Percentiles rank a stretch among this genome's conserved stretches.
These are phyloP conservation scores for Nannizziopsis barbatae DNA, from an alignment of 2,329 filamentous ascomycete species.

Conservation along the genomic window DNA sequence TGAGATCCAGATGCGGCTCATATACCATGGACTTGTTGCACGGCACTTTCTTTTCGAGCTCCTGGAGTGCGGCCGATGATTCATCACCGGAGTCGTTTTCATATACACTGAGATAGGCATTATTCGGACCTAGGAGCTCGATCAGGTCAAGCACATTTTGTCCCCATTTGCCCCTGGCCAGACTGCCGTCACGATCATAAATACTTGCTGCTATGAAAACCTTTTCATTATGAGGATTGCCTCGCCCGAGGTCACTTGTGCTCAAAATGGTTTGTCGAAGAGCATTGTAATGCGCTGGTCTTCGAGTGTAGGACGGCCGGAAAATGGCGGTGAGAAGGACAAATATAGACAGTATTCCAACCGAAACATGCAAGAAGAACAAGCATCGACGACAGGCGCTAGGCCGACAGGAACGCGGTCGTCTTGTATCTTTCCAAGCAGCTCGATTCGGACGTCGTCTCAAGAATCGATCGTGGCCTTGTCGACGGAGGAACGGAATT, in stretches of 20 bases:
- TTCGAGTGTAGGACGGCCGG: constrained; percentile 46
- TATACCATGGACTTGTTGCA: constrained; percentile 47
- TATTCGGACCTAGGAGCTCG: constrained; percentile 53
- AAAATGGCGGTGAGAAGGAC: constrained; percentile 38
- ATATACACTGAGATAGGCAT: constrained; percentile 62
- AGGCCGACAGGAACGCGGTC: constrained; percentile 19
- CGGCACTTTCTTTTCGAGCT: constrained; percentile 41
- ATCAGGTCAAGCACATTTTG: constrained; percentile 50
- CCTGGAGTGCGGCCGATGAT: constrained; percentile 44
- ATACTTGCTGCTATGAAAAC: constrained; percentile 65
- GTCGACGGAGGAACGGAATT: constrained; percentile 24
- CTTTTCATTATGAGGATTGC: constrained; percentile 49
- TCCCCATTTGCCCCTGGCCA: constrained; percentile 56
- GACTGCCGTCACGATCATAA: constrained; percentile 50
- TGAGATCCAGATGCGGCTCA: constrained; percentile 48
- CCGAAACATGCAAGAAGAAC: constrained; percentile 22
- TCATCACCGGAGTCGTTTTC: constrained; percentile 55
- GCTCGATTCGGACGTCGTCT: not conserved
- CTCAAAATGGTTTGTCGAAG: constrained; percentile 24
- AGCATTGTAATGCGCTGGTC: constrained; percentile 42
- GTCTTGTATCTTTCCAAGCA: constrained; percentile 2
- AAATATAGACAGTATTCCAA: constrained; percentile 24
- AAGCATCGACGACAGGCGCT: constrained; percentile 23
- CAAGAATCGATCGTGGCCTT: constrained; percentile 12
- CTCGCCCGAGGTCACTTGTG: constrained; percentile 32